Conservation (phyloP, 2,329 filamentous ascomycete genomes). For the Boeremia lycopersici region DNA sequence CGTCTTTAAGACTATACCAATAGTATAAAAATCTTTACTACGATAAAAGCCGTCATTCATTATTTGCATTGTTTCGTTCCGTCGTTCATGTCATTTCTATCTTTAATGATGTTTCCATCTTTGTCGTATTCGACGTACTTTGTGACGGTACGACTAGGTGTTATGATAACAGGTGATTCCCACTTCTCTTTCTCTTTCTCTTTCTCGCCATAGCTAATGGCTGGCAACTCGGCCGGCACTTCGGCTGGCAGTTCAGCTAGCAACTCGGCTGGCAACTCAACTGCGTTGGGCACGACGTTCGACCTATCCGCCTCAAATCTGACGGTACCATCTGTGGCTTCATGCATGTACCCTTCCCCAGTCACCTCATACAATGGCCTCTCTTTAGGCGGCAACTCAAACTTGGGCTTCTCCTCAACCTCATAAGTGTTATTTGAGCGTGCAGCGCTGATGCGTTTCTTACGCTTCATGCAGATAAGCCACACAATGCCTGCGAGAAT, state of each 20-base stretch:
- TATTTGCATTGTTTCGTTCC: neutral
- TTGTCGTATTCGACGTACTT: neutral
- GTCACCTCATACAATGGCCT: constrained; percentile 19
- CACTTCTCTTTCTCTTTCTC: constrained; percentile 8
- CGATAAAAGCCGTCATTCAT: neutral
- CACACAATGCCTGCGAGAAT: neutral
- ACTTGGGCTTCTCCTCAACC: constrained; percentile 11
- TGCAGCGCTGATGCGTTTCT: neutral
- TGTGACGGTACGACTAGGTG: neutral
- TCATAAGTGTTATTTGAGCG: neutral
- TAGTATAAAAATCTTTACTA: neutral
- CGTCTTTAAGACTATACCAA: neutral
- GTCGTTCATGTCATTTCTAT: neutral
- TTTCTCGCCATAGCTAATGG: no score
- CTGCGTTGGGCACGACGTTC: constrained; percentile 8
- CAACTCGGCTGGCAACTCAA: constrained; percentile 16
- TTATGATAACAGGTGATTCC: neutral
- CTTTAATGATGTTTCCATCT: neutral
- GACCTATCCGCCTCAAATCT: constrained; percentile 17
- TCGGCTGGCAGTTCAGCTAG: no score
- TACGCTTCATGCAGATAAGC: neutral
- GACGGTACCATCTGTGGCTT: constrained; percentile 13
- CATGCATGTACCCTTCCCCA: constrained; percentile 13
- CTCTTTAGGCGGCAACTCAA: constrained; percentile 18
- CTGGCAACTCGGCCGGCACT: no score